Evolutionary conservation across 192 early-diverging fungal species (phyloP).

Genomic region (Coemansia sp.): DNA sequence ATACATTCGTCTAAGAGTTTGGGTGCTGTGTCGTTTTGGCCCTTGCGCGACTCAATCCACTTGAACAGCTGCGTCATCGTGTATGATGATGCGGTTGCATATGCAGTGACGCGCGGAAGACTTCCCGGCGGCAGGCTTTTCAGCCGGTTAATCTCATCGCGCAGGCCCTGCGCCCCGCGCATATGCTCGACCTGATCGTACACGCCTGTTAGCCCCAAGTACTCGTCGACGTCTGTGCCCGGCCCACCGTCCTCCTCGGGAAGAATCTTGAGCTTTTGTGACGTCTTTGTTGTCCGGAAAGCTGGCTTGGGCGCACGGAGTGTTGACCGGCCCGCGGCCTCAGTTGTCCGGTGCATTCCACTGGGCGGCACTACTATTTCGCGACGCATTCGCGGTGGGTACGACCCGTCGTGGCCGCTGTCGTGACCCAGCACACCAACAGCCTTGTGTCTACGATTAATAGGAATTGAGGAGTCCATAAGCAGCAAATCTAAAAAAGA

Average conservation of each 20-base stretch:
- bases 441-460: constrained; percentile 29
- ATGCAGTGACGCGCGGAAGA: constrained; percentile 78
- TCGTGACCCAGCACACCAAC: constrained; percentile 15
- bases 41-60: constrained; percentile 66
- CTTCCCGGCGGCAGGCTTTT: constrained; percentile 70
- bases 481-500: neutral
- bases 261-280: constrained; percentile 87
- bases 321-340: constrained; percentile 21
- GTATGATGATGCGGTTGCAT: constrained; percentile 81
- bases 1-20: constrained; percentile 80
- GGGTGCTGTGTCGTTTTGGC: constrained; percentile 62
- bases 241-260: constrained; percentile 62
- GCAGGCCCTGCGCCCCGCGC: constrained; percentile 52
- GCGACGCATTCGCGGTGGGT: constrained; percentile 45
- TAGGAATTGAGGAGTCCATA: constrained; percentile 18
- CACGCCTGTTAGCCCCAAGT: constrained; percentile 51
- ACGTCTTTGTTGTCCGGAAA: constrained; percentile 88
- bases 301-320: constrained; percentile 57
- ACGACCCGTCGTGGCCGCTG: constrained; percentile 34
- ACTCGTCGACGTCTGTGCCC: constrained; percentile 52
- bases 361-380: constrained; percentile 52
- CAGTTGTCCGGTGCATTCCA: constrained; percentile 45
- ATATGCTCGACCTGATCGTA: constrained; percentile 74
- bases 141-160: constrained; percentile 69
- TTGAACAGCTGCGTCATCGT: constrained; percentile 73